A percentile compares a stretch with the other conserved stretches of the same genome.
Evolutionary conservation across 768 basidiomycete species (phyloP).

Genomic region (Termitomyces titanicus): DNA sequence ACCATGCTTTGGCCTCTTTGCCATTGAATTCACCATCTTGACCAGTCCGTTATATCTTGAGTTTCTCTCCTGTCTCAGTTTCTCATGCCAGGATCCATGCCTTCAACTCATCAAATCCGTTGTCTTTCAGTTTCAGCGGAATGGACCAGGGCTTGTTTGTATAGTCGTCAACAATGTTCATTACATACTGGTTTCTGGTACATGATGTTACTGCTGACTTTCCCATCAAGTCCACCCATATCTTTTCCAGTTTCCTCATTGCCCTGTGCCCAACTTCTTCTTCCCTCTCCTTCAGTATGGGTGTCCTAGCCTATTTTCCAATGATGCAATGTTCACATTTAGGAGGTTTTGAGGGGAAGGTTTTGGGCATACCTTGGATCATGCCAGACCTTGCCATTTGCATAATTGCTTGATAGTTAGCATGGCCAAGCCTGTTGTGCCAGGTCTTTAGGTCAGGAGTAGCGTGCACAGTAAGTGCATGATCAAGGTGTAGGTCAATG

Average conservation of each 20-base stretch:
- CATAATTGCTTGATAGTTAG: no score
- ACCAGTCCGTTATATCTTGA: slow-evolving; percentile 11
- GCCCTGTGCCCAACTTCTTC: slow-evolving; percentile 21
- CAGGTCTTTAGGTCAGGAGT: no score
- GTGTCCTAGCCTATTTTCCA: slow-evolving; percentile 32
- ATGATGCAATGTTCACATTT: slow-evolving; percentile 22
- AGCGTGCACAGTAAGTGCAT: no score
- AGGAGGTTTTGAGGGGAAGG: slow-evolving; percentile 16
- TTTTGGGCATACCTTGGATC: slow-evolving; percentile 20
- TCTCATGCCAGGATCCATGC: slow-evolving; percentile 26
- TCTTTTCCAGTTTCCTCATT: slow-evolving; percentile 21
- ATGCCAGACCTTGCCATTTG: no score
- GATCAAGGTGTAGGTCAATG: neutral
- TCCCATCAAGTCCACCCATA: slow-evolving; percentile 30
- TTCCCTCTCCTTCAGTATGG: slow-evolving; percentile 26
- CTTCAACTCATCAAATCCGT: slow-evolving; percentile 19
- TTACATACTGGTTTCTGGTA: slow-evolving; percentile 5
- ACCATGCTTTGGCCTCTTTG: slow-evolving; percentile 10
- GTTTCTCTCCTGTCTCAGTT: slow-evolving; percentile 11
- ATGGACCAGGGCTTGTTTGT: slow-evolving; percentile 27
- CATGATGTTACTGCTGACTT: slow-evolving; percentile 19
- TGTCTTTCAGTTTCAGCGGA: slow-evolving; percentile 25
- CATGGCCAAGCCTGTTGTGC: no score
- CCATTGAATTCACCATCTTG: slow-evolving; percentile 23
- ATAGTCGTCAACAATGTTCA: slow-evolving; percentile 34